These are phyloP conservation scores for Ruellia speciosa DNA, from an alignment of 305 asterid genomes.

Conservation along the genomic window DNA sequence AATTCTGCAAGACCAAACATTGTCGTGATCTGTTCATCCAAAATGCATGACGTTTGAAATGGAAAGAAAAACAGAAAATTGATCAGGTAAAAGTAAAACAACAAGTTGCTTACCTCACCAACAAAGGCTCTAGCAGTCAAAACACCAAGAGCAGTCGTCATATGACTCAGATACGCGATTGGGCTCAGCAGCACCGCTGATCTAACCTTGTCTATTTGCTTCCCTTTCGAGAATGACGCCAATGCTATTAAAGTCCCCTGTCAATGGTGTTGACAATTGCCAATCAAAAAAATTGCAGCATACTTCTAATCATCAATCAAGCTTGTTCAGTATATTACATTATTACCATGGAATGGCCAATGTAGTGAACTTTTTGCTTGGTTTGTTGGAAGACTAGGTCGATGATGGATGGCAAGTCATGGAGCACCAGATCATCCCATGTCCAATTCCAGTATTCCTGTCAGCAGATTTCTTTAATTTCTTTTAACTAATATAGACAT, in stretches of 20 bases:
- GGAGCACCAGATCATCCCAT: slow-evolving; percentile 69
- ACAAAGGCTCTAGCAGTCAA: slow-evolving; percentile 47
- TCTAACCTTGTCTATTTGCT: slow-evolving; percentile 50
- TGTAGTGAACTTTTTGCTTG: slow-evolving; percentile 51
- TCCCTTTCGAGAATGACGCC: slow-evolving; percentile 79
- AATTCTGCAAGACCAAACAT: slow-evolving; percentile 63
- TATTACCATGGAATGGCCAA: slow-evolving; percentile 74
- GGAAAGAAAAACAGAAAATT: no score
- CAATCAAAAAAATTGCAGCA: neutral
- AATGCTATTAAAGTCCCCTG: slow-evolving; percentile 84
- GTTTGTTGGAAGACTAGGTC: slow-evolving; percentile 41
- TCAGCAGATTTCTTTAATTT: neutral
- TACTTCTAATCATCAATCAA: neutral
- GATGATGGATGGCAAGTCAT: slow-evolving; percentile 52
- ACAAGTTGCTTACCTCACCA: slow-evolving; percentile 48
- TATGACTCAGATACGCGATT: slow-evolving; percentile 68
- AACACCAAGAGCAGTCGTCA: slow-evolving; percentile 59
- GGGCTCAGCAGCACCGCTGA: slow-evolving; percentile 83
- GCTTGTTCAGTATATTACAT: neutral
- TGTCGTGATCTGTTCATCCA: slow-evolving; percentile 43
- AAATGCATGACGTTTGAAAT: neutral
- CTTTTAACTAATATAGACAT: neutral
- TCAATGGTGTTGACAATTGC: neutral
- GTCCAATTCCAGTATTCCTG: slow-evolving; percentile 80
- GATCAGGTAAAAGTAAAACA: neutral